Evolutionary conservation across 208 protist species (phyloP).

Genomic region (Leishmania mexicana): DNA sequence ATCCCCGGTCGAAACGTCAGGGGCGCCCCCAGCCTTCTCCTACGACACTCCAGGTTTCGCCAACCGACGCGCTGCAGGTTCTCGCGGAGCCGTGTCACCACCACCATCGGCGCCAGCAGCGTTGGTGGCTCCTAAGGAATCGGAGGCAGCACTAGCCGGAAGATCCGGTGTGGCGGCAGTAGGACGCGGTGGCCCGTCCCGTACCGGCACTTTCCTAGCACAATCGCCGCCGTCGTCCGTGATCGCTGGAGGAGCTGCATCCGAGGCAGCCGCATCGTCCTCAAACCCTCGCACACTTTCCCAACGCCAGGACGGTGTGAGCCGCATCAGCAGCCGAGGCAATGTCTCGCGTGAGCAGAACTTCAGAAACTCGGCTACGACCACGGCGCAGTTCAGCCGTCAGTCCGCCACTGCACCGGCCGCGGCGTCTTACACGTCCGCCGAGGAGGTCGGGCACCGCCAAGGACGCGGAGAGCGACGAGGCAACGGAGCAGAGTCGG

Average conservation of each 20-base stretch:
- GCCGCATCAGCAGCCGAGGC: not conserved
- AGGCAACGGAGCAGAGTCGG: not conserved
- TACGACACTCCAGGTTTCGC: constrained; percentile 6
- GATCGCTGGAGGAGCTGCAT: not conserved
- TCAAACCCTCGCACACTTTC: not conserved
- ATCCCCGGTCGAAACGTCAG: not conserved
- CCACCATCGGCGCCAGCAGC: not conserved
- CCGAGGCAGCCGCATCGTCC: not conserved
- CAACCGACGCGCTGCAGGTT: not conserved
- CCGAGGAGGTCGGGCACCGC: not conserved
- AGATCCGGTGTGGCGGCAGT: not conserved
- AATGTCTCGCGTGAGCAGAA: not conserved
- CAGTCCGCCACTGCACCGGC: constrained; percentile 4
- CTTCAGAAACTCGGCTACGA: not conserved
- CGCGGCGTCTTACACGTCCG: not conserved
- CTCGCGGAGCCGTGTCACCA: not conserved
- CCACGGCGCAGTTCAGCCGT: not conserved
- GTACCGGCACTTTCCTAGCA: not conserved
- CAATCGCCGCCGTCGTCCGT: not conserved
- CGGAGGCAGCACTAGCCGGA: not conserved
- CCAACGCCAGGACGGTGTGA: not conserved
- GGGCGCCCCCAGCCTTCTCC: not conserved
- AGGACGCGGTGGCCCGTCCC: not conserved
- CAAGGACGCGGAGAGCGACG: constrained; percentile 3
- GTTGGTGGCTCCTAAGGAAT: not conserved